A percentile compares a stretch with the other conserved stretches of the same genome.
Conservation (phyloP, 352 stramenopile species). For the Phytophthora macrochlamydospora region DNA sequence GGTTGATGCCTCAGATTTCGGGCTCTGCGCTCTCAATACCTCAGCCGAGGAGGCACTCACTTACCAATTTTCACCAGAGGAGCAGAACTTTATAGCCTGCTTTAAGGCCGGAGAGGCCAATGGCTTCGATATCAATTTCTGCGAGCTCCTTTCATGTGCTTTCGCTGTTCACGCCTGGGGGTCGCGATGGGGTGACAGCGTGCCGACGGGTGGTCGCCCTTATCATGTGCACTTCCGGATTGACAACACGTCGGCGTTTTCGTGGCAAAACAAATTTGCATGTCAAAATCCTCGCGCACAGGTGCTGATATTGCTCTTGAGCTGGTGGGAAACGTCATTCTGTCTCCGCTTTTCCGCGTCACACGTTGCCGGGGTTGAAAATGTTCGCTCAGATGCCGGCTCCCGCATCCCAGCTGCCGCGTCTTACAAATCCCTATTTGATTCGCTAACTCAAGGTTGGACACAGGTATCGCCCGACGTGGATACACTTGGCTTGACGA, state of each 20-base stretch:
- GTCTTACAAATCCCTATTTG: constrained; percentile 2
- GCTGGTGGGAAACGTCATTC: constrained; percentile 12
- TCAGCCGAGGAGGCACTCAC: background rate
- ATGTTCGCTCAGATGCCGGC: constrained; percentile 3
- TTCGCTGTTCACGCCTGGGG: constrained; percentile 13
- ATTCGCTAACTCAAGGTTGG: constrained; percentile 5
- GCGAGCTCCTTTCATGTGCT: constrained; percentile 15
- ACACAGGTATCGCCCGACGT: constrained; percentile 4
- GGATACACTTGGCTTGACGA: background rate
- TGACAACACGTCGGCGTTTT: constrained; percentile 23
- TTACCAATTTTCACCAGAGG: background rate
- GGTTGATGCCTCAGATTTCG: constrained; percentile 22
- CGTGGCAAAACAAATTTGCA: constrained; percentile 14
- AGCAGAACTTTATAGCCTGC: background rate
- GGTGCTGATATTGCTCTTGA: constrained; percentile 5
- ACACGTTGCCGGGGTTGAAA: constrained; percentile 8
- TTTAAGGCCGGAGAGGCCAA: constrained; percentile 1
- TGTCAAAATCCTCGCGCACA: constrained; percentile 18
- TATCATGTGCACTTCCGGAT: constrained; percentile 24
- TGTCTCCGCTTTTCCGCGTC: constrained; percentile 14
- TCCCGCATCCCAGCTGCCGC: constrained; percentile 8
- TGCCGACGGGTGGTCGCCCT: background rate
- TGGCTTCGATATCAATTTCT: constrained; percentile 37
- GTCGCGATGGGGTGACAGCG: background rate
- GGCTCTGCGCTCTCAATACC: constrained; percentile 11